Evolutionary conservation across 331 rosid genomes (phyloP).

Genomic region (Prunus yedoensis): DNA sequence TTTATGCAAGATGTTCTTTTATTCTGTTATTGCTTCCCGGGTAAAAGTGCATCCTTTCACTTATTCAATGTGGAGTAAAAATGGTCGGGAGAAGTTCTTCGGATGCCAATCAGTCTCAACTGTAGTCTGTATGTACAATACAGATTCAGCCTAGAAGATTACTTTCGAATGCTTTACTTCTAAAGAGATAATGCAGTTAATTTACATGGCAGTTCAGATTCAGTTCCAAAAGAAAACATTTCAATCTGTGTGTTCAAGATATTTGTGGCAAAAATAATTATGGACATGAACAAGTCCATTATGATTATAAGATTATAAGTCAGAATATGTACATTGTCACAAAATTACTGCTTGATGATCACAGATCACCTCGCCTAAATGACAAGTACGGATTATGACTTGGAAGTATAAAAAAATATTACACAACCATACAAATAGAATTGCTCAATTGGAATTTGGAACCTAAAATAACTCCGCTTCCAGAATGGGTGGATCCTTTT

Average conservation of each 20-base stretch:
- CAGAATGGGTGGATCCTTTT: conserved; percentile 12
- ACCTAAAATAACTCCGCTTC: conserved; percentile 43
- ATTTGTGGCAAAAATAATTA: not conserved
- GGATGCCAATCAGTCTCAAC: too few species aligned
- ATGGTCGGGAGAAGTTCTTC: too few species aligned
- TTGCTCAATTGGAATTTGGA: conserved; percentile 8
- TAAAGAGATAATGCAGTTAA: too few species aligned
- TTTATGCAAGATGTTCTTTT: too few species aligned
- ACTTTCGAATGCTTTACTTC: too few species aligned
- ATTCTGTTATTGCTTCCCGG: too few species aligned
- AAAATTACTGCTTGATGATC: conserved; percentile 21
- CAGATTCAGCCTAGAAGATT: too few species aligned
- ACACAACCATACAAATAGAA: conserved; percentile 26
- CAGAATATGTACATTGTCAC: conserved; percentile 13
- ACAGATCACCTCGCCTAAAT: conserved; percentile 4
- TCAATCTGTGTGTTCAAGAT: not conserved
- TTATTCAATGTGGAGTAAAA: too few species aligned
- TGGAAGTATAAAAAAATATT: conserved; percentile 17
- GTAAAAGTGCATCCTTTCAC: too few species aligned
- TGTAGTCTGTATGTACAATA: too few species aligned
- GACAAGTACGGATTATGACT: conserved; percentile 8
- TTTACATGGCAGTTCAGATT: too few species aligned
- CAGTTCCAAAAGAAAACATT: not conserved
- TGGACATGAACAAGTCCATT: not conserved
- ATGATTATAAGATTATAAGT: not conserved